Evolutionary conservation across 2,329 filamentous ascomycete species (phyloP).

Genomic region (Thielaviopsis ethacetica): DNA sequence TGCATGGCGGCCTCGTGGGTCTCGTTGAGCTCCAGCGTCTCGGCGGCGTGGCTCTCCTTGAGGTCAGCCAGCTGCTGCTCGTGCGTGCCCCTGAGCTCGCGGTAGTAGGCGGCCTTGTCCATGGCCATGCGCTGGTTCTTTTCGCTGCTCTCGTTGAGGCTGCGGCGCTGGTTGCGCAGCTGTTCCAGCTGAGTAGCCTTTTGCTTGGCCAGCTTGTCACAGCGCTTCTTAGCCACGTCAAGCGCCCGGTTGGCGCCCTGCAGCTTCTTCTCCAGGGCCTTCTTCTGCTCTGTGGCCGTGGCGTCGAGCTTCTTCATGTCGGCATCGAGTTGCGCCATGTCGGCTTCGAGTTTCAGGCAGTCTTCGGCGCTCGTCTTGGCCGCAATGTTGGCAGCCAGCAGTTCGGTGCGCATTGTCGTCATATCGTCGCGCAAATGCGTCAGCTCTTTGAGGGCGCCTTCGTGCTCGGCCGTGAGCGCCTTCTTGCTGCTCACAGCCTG

Average conservation of each 20-base stretch:
- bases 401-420: no score
- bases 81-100: background rate
- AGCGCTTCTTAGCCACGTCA: background rate
- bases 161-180: background rate
- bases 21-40: background rate
- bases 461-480: background rate
- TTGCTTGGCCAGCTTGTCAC: background rate
- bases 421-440: no score
- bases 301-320: no score
- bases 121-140: background rate
- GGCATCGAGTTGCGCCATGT: no score
- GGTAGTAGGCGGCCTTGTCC: background rate
- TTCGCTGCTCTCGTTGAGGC: background rate
- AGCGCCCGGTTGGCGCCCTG: background rate
- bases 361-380: no score
- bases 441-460: no score
- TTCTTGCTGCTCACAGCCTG: background rate
- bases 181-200: background rate
- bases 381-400: no score
- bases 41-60: no score
- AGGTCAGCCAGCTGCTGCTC: background rate
- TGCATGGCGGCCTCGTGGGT: background rate
- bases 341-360: no score
- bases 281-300: background rate
- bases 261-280: background rate